Percentiles rank a stretch among this genome's conserved stretches.
phyloP scores from a whole-genome alignment of 306 rosid genomes.

The Quercus bicolor region DNA sequence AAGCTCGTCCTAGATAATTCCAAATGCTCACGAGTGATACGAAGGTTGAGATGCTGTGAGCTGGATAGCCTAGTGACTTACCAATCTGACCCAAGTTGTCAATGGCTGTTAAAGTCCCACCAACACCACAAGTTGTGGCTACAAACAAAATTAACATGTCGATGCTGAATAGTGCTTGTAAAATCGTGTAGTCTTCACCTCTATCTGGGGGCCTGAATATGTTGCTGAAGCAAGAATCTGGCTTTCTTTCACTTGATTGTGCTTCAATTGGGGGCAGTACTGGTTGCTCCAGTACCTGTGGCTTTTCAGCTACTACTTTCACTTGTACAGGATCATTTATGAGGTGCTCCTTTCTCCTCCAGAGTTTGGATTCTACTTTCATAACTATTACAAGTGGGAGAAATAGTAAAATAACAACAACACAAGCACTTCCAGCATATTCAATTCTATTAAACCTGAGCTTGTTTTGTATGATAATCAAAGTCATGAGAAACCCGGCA shows the following conservation, averaged over 20 bases:
- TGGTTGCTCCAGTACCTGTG: slow-evolving; percentile 1
- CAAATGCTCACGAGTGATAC: slow-evolving; percentile 72
- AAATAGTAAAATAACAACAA: slow-evolving; percentile 36
- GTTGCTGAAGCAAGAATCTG: slow-evolving; percentile 23
- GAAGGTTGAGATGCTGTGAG: slow-evolving; percentile 47
- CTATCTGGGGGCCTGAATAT: slow-evolving; percentile 50
- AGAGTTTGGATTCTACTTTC: slow-evolving; percentile 37
- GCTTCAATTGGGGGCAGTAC: neutral
- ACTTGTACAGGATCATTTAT: slow-evolving; percentile 10
- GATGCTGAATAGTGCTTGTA: slow-evolving; percentile 68
- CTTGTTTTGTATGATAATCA: slow-evolving; percentile 49
- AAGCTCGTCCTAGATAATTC: slow-evolving; percentile 62
- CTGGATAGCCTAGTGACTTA: slow-evolving; percentile 48
- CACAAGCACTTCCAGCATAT: slow-evolving; percentile 29
- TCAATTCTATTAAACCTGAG: slow-evolving; percentile 28
- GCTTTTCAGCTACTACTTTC: slow-evolving; percentile 15
- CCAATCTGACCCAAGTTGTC: slow-evolving; percentile 82
- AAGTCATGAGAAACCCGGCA: slow-evolving; percentile 58
- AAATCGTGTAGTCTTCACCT: slow-evolving; percentile 65
- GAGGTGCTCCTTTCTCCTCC: slow-evolving; percentile 24
- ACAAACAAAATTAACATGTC: slow-evolving; percentile 57
- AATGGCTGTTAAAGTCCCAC: slow-evolving; percentile 62
- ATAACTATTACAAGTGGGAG: slow-evolving; percentile 47
- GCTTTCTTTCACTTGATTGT: neutral
- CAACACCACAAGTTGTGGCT: slow-evolving; percentile 39